A percentile compares a stretch with the other conserved stretches of the same genome.
These are phyloP conservation scores for Flaveria ramosissima DNA, from an alignment of 129 eudicot species.

Conservation along the genomic window DNA sequence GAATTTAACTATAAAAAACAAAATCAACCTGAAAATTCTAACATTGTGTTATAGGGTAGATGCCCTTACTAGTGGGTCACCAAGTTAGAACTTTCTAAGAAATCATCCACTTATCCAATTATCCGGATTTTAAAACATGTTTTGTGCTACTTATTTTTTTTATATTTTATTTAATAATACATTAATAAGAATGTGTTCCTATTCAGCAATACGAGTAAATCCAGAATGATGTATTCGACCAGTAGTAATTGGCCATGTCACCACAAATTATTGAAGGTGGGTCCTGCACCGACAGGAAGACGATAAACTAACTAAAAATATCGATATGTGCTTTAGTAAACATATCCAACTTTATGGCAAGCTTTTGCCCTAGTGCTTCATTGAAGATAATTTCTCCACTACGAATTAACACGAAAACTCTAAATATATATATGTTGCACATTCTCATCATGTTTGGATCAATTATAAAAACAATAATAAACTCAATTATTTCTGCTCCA, in stretches of 20 bases:
- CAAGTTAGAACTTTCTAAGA: too few species aligned
- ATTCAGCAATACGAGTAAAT: not conserved
- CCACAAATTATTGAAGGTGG: slow-evolving; percentile 20
- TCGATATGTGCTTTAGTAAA: slow-evolving; percentile 11
- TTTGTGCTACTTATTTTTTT: not conserved
- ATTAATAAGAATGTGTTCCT: slow-evolving; percentile 2
- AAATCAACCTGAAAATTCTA: too few species aligned
- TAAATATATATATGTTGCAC: too few species aligned
- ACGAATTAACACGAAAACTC: not conserved
- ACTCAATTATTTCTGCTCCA: too few species aligned
- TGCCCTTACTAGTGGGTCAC: too few species aligned
- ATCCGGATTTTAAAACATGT: slow-evolving; percentile 20
- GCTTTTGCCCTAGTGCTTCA: slow-evolving; percentile 14
- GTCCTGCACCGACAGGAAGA: not conserved
- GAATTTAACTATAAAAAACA: too few species aligned
- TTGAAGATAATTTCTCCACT: slow-evolving; percentile 24
- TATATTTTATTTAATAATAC: not conserved
- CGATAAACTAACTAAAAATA: not conserved
- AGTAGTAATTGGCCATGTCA: slow-evolving; percentile 14
- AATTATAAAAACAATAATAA: not conserved
- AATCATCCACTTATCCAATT: slow-evolving; percentile 33
- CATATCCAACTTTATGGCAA: slow-evolving; percentile 22
- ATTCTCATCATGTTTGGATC: slow-evolving; percentile 4
- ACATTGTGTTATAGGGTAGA: too few species aligned
- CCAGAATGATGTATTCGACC: too few species aligned